Evolutionary conservation across 192 early-diverging fungal species (phyloP).

Genomic region (Coemansia furcata): DNA sequence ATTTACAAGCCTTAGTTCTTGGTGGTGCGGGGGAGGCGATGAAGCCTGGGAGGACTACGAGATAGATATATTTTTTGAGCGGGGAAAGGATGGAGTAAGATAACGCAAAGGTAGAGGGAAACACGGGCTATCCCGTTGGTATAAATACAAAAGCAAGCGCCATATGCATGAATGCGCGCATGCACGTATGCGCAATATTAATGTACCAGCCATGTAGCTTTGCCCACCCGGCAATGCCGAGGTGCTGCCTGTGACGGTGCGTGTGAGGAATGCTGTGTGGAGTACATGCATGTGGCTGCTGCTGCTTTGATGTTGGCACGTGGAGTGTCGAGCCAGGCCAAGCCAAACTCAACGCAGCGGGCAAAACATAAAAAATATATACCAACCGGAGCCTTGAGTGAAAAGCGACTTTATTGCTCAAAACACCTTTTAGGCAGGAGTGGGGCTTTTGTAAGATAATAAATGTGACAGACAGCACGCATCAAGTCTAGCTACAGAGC

Average conservation of each 20-base stretch:
- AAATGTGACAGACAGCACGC: too few species aligned
- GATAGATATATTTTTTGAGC: background rate
- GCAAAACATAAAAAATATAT: background rate
- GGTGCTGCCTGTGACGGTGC: constrained; percentile 2
- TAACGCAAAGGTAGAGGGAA: background rate
- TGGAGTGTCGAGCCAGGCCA: background rate
- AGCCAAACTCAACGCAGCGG: background rate
- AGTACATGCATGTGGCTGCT: constrained; percentile 6
- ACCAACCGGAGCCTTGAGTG: background rate
- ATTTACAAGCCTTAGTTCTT: background rate
- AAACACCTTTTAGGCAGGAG: too few species aligned
- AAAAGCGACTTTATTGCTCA: background rate
- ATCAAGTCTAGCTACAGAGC: too few species aligned
- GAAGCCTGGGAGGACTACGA: background rate
- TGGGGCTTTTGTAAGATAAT: too few species aligned
- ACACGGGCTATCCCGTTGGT: background rate
- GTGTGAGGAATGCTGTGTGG: constrained; percentile 1
- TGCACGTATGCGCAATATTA: constrained; percentile 6
- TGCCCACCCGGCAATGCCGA: constrained; percentile 2
- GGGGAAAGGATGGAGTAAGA: background rate
- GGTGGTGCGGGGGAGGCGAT: background rate
- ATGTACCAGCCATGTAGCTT: constrained; percentile 4
- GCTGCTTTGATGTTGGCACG: background rate
- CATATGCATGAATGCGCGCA: constrained; percentile 4
- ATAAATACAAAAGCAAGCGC: constrained; percentile 1